Percentiles rank a stretch among this genome's conserved stretches.
Evolutionary conservation across 108 stramenopile species (phyloP).

Genomic region (Epithemia pelagica): DNA sequence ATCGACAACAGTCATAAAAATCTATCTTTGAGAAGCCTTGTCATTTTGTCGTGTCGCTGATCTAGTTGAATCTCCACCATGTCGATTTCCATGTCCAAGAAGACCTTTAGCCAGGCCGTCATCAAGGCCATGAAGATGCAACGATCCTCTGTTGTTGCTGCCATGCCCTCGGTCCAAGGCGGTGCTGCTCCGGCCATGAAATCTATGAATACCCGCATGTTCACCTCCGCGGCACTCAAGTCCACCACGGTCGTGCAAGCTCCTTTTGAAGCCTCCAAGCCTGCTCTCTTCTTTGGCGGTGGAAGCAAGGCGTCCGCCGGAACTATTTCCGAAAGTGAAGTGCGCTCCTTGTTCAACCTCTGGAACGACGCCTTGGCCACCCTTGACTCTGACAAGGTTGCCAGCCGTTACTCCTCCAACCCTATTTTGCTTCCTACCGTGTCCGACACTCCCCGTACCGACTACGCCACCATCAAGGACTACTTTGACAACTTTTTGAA

Average conservation of each 20-base stretch:
- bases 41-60: too few relatives aligned
- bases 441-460: slow-evolving; percentile 40
- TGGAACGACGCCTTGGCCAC: slow-evolving; percentile 54
- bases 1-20: too few relatives aligned
- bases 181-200: not conserved
- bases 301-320: not conserved
- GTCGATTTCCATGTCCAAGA: not conserved
- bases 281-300: not conserved
- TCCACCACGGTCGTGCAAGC: not conserved
- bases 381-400: slow-evolving; percentile 28
- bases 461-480: slow-evolving; percentile 32
- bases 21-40: too few relatives aligned
- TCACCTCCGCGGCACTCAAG: not conserved
- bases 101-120: not conserved
- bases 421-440: slow-evolving; percentile 46
- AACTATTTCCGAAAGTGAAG: slow-evolving; percentile 15
- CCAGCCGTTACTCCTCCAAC: slow-evolving; percentile 36
- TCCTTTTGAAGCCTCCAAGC: not conserved
- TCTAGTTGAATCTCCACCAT: too few relatives aligned
- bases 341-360: slow-evolving; percentile 31
- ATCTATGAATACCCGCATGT: not conserved
- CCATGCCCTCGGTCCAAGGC: not conserved
- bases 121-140: not conserved
- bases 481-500: slow-evolving; percentile 46
- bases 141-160: not conserved